A percentile compares a stretch with the other conserved stretches of the same genome.
Conservation (phyloP, 1,284 basidiomycete genomes). For the Rhodotorula sp. region DNA sequence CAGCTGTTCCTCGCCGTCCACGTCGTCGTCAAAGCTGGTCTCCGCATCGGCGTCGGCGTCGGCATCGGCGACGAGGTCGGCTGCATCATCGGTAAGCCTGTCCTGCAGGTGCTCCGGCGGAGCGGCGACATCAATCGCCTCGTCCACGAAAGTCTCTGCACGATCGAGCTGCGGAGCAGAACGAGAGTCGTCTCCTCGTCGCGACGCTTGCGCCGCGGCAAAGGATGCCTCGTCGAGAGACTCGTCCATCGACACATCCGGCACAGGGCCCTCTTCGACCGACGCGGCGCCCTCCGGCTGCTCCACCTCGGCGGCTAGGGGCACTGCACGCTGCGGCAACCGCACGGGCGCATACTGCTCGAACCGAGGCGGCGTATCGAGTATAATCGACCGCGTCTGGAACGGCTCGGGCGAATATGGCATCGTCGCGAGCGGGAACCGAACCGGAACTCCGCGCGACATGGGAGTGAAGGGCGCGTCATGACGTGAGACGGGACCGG, state of each 20-base stretch:
- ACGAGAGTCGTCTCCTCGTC: too few relatives aligned
- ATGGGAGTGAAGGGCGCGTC: not conserved
- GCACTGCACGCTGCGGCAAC: conserved; percentile 3
- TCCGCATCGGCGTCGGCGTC: not conserved
- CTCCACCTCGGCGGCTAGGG: not conserved
- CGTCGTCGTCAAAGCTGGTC: not conserved
- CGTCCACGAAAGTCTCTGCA: too few relatives aligned
- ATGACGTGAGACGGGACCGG: not conserved
- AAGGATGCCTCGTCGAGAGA: not conserved
- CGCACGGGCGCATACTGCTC: conserved; percentile 14
- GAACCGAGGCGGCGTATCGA: conserved; percentile 32
- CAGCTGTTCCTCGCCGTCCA: not conserved
- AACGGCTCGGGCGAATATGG: conserved; percentile 26
- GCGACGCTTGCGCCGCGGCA: too few relatives aligned
- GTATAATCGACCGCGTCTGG: conserved; percentile 36
- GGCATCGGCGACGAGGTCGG: not conserved
- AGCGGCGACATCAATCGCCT: too few relatives aligned
- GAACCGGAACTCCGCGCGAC: not conserved
- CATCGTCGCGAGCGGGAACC: conserved; percentile 11
- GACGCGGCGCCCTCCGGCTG: not conserved
- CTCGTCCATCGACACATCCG: not conserved
- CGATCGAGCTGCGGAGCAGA: too few relatives aligned
- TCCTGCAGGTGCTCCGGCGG: too few relatives aligned
- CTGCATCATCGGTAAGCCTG: not conserved
- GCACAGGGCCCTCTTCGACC: not conserved